Base-by-base conservation (phyloP, 306 rosid species). In the Rosa chinensis region DNA sequence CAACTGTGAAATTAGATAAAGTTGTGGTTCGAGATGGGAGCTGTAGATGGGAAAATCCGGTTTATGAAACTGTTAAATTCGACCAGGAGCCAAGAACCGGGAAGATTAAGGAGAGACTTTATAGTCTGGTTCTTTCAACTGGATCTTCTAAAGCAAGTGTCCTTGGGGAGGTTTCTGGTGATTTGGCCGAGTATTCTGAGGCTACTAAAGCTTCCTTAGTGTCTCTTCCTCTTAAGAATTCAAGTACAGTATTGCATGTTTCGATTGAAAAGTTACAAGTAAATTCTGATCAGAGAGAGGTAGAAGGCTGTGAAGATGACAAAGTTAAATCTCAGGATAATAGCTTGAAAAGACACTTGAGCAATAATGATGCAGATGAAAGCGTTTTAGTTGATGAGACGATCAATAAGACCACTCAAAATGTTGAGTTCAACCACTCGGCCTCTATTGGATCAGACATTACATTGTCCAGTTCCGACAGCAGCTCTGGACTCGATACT, bases 391-490 rank as follows among this genome's bases (percentile, higher is more conserved):
- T 77, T 98, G 98, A 87, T 74, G 89, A 75, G 8, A 79, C 89
- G 66, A 74, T 79, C 45, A 83, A 83, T 83, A 84, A 62, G 74
- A 82, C 78, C 37, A 73, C 75, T 70, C 89, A 81, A 39, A 84
- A 86, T 82, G 78, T 83, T 59, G 96, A 84, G 70, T 62, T 87
- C 77, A 85, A 77, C 63, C 82, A 83, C 75, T 85, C 89, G 84
- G 93, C 89, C 70, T 93, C 98, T 4, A 90, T 95, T 62, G 98
- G 85, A 79, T 96, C 98, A 28, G 99, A 96, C 84, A 82, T 90
- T 62, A 96, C 99, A 25, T 85, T 93, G 82, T 93, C 98, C 47
- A 88, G 99, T 80, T 93, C 97, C 2, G 99, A 93, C 82, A 91
- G 97, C 79, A 90, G 98, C 87, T 96, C 91, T 21, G 99, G 96